Percentiles rank a stretch among this genome's conserved stretches.
phyloP scores from a whole-genome alignment of 1,284 basidiomycete genomes.

The Irpex sp. region DNA sequence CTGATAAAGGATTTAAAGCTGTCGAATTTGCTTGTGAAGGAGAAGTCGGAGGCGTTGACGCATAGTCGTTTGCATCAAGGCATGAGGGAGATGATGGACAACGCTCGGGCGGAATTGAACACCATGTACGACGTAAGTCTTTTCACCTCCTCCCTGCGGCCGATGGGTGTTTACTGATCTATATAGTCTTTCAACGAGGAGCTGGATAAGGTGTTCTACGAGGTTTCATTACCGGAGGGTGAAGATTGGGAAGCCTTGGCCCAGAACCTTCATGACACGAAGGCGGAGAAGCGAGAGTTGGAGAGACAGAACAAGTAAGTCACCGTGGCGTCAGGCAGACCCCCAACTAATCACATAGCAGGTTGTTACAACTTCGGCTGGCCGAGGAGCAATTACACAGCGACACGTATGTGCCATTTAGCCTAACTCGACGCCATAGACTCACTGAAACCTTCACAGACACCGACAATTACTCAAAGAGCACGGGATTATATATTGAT shows the following conservation, averaged over 20 bases:
- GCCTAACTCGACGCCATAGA: background rate
- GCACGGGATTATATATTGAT: background rate
- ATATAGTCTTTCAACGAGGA: constrained; percentile 88
- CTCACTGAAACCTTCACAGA: constrained; percentile 22
- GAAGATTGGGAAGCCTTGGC: constrained; percentile 76
- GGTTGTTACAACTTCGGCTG: constrained; percentile 65
- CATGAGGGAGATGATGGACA: constrained; percentile 67
- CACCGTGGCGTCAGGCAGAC: background rate
- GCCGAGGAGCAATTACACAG: constrained; percentile 69
- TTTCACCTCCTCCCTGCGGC: background rate
- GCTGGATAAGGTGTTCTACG: constrained; percentile 82
- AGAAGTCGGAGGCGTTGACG: constrained; percentile 69
- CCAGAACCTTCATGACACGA: constrained; percentile 65
- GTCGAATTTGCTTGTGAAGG: constrained; percentile 60
- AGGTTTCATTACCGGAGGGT: constrained; percentile 68
- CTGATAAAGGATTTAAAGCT: constrained; percentile 47
- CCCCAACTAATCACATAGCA: constrained; percentile 23
- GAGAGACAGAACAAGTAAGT: constrained; percentile 69
- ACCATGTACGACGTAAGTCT: constrained; percentile 80
- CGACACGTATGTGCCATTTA: constrained; percentile 59
- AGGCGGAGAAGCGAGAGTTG: constrained; percentile 68
- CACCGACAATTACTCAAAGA: background rate
- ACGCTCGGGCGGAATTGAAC: constrained; percentile 79
- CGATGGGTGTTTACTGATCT: constrained; percentile 7
- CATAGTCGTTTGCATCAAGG: background rate